phyloP scores from a whole-genome alignment of 2,329 filamentous ascomycete genomes.

The Aureobasidium sp. region DNA sequence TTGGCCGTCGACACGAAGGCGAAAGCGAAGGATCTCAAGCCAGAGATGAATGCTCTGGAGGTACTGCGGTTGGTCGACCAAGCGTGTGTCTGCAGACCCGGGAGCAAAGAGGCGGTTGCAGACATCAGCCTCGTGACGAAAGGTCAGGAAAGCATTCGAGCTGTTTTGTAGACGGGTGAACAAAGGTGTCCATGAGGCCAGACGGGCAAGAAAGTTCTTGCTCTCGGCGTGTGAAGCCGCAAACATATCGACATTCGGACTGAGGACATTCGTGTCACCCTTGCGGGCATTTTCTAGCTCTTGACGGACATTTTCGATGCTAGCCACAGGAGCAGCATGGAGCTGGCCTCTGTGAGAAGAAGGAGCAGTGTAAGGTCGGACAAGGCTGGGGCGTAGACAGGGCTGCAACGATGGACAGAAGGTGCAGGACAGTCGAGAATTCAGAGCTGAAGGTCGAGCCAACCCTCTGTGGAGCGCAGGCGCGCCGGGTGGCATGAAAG shows the following conservation, averaged over 20 bases:
- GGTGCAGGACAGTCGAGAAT: background rate
- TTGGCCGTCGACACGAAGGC: conserved; percentile 35
- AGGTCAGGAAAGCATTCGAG: background rate
- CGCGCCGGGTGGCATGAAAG: conserved; percentile 34
- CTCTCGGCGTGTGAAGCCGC: background rate
- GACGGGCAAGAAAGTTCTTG: conserved; percentile 10
- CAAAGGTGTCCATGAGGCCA: conserved; percentile 6
- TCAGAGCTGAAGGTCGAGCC: conserved; percentile 37
- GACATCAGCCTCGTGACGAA: conserved; percentile 1
- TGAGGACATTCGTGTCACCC: background rate
- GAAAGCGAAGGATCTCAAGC: conserved; percentile 35
- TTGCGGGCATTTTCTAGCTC: background rate
- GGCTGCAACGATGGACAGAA: background rate
- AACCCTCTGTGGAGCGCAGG: conserved; percentile 39
- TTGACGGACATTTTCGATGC: conserved; percentile 4
- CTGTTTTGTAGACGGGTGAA: background rate
- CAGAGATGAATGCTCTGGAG: conserved; percentile 32
- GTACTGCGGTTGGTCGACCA: conserved; percentile 29
- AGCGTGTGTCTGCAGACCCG: conserved; percentile 18
- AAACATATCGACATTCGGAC: background rate
- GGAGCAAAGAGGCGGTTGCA: background rate
- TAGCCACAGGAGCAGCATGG: background rate
- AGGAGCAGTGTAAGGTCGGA: background rate
- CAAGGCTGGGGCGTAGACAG: background rate
- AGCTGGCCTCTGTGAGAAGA: background rate